phyloP scores from a whole-genome alignment of 345 rosid genomes.

The Eucalyptus pumila region DNA sequence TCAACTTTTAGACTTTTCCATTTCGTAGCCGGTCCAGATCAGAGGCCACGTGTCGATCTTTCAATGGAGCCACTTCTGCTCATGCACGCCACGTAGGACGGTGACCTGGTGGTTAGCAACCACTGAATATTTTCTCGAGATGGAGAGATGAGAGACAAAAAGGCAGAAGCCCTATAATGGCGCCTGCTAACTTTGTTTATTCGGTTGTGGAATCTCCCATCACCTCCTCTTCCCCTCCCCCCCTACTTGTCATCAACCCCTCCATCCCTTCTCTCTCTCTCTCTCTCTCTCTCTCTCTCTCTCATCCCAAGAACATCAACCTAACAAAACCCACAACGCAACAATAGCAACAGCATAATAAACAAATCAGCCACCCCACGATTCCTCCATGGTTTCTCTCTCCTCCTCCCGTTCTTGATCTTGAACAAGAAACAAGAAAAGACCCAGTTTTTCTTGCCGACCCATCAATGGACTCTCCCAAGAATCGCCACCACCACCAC shows the following conservation, averaged over 20 bases:
- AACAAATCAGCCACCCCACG: neutral
- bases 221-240: neutral
- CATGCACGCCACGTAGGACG: no score
- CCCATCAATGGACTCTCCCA: constrained; percentile 9
- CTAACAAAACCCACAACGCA: neutral
- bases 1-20: no score
- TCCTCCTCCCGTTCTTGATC: neutral
- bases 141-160: neutral
- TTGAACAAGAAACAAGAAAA: neutral
- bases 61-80: no score
- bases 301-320: neutral
- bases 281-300: neutral
- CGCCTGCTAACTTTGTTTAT: neutral
- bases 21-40: no score
- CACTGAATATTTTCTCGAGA: no score
- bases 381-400: neutral
- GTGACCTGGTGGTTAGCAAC: no score
- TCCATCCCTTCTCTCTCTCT: neutral
- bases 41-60: no score
- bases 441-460: neutral
- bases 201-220: neutral
- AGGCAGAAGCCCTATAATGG: neutral
- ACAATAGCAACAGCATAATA: neutral
- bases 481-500: neutral
- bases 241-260: neutral